Percentiles rank a stretch among this genome's conserved stretches.
Evolutionary conservation across 306 rosid genomes (phyloP).

Genomic region (Sesbania bispinosa): DNA sequence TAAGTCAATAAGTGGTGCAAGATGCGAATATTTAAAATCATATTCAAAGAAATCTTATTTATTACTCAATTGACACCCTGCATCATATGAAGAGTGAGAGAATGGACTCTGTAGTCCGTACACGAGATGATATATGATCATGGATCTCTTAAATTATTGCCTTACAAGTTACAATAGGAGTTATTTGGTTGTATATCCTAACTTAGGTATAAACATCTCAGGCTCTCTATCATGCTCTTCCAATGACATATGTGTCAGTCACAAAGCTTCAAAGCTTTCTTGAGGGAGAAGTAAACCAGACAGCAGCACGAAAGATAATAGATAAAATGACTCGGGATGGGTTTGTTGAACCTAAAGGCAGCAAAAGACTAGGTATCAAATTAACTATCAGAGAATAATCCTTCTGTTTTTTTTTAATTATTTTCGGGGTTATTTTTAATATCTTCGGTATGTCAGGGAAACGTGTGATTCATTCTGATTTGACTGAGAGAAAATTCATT

Average conservation of each 20-base stretch:
- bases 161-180: neutral
- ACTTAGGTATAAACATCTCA: conserved; percentile 30
- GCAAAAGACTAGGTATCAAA: conserved; percentile 65
- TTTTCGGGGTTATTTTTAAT: neutral
- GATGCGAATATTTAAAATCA: neutral
- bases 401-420: neutral
- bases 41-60: neutral
- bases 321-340: conserved; percentile 79
- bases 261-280: conserved; percentile 74
- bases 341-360: conserved; percentile 71
- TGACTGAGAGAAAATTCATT: conserved; percentile 56
- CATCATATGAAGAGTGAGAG: neutral
- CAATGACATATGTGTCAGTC: conserved; percentile 61
- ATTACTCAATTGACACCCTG: neutral
- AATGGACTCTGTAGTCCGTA: neutral
- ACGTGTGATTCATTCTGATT: conserved; percentile 77
- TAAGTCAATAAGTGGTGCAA: neutral
- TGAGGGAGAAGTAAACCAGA: conserved; percentile 67
- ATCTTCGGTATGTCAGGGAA: conserved; percentile 49
- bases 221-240: conserved; percentile 85
- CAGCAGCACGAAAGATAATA: conserved; percentile 62
- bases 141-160: neutral
- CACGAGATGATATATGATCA: neutral
- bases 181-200: conserved; percentile 1
- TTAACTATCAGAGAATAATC: neutral